Evolutionary conservation across 257 asterid genomes (phyloP).

Genomic region (Echites panduratus): DNA sequence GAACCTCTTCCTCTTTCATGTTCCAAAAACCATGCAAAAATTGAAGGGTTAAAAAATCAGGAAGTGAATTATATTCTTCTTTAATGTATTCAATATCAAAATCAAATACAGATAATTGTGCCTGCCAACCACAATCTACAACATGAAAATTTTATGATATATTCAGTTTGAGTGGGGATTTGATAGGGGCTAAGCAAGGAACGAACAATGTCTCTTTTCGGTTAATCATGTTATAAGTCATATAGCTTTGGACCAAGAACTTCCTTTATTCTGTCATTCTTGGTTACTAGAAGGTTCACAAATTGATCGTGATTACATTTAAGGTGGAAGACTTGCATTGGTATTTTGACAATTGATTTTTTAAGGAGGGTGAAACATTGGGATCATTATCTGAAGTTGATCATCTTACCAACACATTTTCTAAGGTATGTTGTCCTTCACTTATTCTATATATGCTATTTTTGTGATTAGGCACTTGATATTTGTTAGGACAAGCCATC

Average conservation of each 20-base stretch:
- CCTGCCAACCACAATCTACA: too few relatives aligned
- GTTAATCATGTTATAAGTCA: not conserved
- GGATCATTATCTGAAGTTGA: conserved; percentile 57
- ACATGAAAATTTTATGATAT: too few relatives aligned
- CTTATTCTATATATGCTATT: not conserved
- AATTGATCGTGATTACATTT: not conserved
- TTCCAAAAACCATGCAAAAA: too few relatives aligned
- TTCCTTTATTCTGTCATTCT: not conserved
- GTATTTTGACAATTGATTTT: not conserved
- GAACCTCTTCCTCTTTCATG: too few relatives aligned
- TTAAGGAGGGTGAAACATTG: conserved; percentile 47
- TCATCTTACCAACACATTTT: conserved; percentile 62
- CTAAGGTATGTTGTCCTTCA: conserved; percentile 50
- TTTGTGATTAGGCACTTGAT: conserved; percentile 1
- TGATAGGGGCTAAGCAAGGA: too few relatives aligned
- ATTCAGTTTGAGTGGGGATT: too few relatives aligned
- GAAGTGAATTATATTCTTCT: too few relatives aligned
- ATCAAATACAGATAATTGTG: too few relatives aligned
- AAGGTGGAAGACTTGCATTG: not conserved
- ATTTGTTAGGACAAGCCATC: too few relatives aligned
- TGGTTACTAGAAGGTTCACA: not conserved
- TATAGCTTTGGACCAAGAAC: too few relatives aligned
- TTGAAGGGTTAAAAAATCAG: too few relatives aligned
- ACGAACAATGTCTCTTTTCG: not conserved
- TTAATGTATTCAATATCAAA: too few relatives aligned